Evolutionary conservation across 2,329 filamentous ascomycete species (phyloP).

Genomic region (Fonsecaea erecta): DNA sequence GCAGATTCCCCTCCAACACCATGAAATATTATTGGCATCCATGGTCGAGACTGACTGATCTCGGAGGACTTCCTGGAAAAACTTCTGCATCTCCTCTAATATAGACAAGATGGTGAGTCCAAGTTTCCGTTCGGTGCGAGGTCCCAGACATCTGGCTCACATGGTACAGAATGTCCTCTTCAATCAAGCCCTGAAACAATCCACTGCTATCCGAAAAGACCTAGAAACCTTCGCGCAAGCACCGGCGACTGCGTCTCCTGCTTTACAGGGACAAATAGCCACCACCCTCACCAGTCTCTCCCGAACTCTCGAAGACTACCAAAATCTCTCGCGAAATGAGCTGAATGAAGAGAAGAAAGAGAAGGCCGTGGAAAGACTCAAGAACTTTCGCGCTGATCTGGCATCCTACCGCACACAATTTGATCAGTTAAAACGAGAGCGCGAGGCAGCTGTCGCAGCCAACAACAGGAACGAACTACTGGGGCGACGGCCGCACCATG

Average conservation of each 20-base stretch:
- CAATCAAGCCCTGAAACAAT: constrained; percentile 84
- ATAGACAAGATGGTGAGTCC: constrained; percentile 25
- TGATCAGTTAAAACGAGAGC: constrained; percentile 73
- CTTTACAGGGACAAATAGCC: constrained; percentile 74
- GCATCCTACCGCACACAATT: constrained; percentile 78
- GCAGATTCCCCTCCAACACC: not conserved
- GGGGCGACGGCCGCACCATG: constrained; percentile 78
- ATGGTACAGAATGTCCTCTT: constrained; percentile 73
- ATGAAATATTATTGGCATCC: not conserved
- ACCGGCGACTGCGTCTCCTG: constrained; percentile 61
- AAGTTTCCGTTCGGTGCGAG: not conserved
- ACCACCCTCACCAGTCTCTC: constrained; percentile 79
- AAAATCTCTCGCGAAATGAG: constrained; percentile 81
- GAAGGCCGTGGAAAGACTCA: constrained; percentile 83
- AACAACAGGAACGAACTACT: constrained; percentile 81
- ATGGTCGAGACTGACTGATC: not conserved
- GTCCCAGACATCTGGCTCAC: not conserved
- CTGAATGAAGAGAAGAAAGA: constrained; percentile 88
- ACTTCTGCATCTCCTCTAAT: not conserved
- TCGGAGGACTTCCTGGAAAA: not conserved
- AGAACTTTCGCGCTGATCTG: constrained; percentile 82
- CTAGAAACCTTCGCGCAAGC: constrained; percentile 70
- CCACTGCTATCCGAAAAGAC: constrained; percentile 76
- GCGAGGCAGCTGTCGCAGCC: constrained; percentile 71
- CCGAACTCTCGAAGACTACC: constrained; percentile 92